These are phyloP conservation scores for Petunia hybrid DNA, from an alignment of 305 asterid genomes.

Conservation along the genomic window DNA sequence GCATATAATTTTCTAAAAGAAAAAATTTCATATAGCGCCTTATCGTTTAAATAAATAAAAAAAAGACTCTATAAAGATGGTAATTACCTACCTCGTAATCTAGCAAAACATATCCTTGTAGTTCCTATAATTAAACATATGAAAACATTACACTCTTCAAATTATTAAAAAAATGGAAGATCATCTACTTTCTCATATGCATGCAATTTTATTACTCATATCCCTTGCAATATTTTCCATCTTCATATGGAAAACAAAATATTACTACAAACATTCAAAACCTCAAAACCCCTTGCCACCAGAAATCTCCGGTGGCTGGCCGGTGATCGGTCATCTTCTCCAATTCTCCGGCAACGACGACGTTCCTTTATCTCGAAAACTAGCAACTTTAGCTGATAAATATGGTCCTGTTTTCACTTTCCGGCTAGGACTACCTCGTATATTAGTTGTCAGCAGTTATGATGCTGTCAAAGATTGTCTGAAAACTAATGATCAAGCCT, in stretches of 20 bases:
- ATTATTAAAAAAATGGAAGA: neutral
- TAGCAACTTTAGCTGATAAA: conserved; percentile 54
- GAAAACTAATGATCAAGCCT: conserved; percentile 52
- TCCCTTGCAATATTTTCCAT: neutral
- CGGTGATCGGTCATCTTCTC: conserved; percentile 62
- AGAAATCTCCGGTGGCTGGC: conserved; percentile 55
- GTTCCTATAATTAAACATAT: neutral
- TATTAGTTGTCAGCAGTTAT: conserved; percentile 53
- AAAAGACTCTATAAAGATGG: too few relatives aligned
- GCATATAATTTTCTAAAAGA: too few relatives aligned
- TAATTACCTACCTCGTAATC: too few relatives aligned
- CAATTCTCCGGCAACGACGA: conserved; percentile 34
- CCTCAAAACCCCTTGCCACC: conserved; percentile 35
- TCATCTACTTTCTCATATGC: neutral
- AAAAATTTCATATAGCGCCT: too few relatives aligned
- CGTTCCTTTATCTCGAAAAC: conserved; percentile 30
- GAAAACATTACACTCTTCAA: neutral
- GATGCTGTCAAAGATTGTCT: conserved; percentile 61
- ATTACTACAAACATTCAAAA: neutral
- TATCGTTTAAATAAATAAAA: too few relatives aligned
- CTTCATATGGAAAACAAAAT: neutral
- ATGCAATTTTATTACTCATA: conserved; percentile 17
- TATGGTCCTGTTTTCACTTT: conserved; percentile 54
- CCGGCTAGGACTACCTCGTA: conserved; percentile 48
- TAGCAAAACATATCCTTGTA: too few relatives aligned